Conservation (phyloP, 2,329 filamentous ascomycete genomes). For the Sarocladium brachiariae region DNA sequence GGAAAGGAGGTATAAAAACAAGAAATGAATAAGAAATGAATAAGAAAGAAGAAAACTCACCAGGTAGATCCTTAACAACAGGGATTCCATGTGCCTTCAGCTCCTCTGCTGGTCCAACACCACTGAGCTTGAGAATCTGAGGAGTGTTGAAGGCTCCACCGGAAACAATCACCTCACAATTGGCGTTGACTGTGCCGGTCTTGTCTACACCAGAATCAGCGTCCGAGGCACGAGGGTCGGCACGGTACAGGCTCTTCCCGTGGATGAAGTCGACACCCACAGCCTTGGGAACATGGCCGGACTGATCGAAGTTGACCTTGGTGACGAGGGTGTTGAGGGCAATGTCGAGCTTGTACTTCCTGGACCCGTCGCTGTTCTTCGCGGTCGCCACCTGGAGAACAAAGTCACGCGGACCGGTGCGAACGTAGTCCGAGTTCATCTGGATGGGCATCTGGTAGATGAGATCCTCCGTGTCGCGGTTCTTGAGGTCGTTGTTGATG, state of each 20-base stretch:
- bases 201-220: constrained; percentile 9
- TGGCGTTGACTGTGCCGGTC: constrained; percentile 7
- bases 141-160: constrained; percentile 31
- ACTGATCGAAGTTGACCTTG: constrained; percentile 14
- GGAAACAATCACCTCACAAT: constrained; percentile 19
- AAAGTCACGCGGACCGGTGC: constrained; percentile 44
- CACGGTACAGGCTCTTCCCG: constrained; percentile 32
- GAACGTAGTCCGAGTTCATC: constrained; percentile 24
- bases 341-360: constrained; percentile 33
- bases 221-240: constrained; percentile 29
- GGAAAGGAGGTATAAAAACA: too few relatives aligned
- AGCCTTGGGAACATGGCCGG: constrained; percentile 23
- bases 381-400: constrained; percentile 41
- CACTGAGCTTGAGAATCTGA: constrained; percentile 29
- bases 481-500: constrained; percentile 33
- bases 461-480: constrained; percentile 33
- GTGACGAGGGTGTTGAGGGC: constrained; percentile 31
- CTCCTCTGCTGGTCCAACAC: constrained; percentile 26
- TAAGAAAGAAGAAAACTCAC: not conserved
- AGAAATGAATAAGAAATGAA: too few relatives aligned
- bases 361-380: constrained; percentile 34
- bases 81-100: constrained; percentile 35
- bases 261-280: constrained; percentile 33
- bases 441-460: constrained; percentile 43
- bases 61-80: constrained; percentile 45